A percentile compares a stretch with the other conserved stretches of the same genome.
phyloP scores from a whole-genome alignment of 805 yeast species.

The Metschnikowia lochheadii region DNA sequence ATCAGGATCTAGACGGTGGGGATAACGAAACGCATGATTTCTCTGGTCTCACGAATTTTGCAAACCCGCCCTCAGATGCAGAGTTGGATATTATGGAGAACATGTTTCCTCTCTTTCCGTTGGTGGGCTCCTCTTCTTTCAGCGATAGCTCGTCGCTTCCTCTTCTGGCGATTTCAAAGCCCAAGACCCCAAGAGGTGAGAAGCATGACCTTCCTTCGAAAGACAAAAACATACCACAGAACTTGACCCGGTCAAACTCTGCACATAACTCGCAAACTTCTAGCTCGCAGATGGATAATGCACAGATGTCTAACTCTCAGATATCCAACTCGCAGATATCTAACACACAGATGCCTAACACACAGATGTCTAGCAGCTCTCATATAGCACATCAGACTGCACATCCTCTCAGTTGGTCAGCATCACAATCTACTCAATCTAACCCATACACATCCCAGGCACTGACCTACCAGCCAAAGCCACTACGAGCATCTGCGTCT shows the following conservation, averaged over 20 bases:
- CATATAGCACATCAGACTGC: not conserved
- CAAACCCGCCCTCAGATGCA: conserved; percentile 17
- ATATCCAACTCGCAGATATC: not conserved
- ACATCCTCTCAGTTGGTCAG: not conserved
- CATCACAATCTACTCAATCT: conserved; percentile 1
- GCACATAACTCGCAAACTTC: not conserved
- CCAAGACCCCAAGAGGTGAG: conserved; percentile 9
- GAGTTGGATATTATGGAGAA: conserved; percentile 29
- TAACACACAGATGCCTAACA: no score
- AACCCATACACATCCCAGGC: not conserved
- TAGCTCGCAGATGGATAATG: not conserved
- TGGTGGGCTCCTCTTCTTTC: conserved; percentile 37
- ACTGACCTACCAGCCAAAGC: conserved; percentile 3
- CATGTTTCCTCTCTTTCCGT: conserved; percentile 42
- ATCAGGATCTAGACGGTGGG: not conserved
- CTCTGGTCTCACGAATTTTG: conserved; percentile 8
- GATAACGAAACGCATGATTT: not conserved
- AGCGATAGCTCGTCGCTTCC: conserved; percentile 35
- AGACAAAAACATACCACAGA: no score
- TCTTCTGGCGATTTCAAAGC: conserved; percentile 25
- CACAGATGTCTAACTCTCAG: no score
- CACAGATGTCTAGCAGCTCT: not conserved
- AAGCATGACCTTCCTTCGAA: not conserved
- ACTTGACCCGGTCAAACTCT: not conserved
- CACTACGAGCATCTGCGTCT: conserved; percentile 5